Conservation (phyloP, 805 yeast genomes). For the Cyberlindnera maritima region DNA sequence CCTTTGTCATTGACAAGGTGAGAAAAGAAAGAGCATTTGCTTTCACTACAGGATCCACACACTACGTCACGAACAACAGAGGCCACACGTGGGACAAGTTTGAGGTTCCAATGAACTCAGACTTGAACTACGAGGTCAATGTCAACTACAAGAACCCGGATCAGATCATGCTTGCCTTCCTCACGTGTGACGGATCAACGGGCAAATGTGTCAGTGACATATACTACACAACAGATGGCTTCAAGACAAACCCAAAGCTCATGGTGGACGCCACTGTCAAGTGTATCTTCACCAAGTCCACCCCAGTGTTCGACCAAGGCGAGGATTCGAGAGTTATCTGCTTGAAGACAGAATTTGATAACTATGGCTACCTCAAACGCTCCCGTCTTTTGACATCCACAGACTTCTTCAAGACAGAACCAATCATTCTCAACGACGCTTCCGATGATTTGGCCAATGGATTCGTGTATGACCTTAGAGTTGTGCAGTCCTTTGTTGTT, state of each 20-base stretch:
- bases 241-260: constrained; percentile 32
- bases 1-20: constrained; percentile 32
- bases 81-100: constrained; percentile 43
- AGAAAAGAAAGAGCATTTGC: constrained; percentile 40
- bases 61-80: constrained; percentile 38
- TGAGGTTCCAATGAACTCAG: constrained; percentile 26
- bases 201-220: constrained; percentile 33
- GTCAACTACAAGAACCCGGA: constrained; percentile 41
- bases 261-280: constrained; percentile 28
- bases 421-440: constrained; percentile 30
- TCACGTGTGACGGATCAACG: constrained; percentile 15
- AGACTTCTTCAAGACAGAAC: constrained; percentile 41
- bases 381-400: constrained; percentile 33
- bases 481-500: constrained; percentile 34
- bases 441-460: constrained; percentile 29
- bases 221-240: constrained; percentile 46
- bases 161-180: constrained; percentile 35
- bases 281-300: constrained; percentile 32
- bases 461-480: constrained; percentile 30
- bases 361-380: constrained; percentile 33
- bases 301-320: constrained; percentile 23
- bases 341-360: constrained; percentile 40
- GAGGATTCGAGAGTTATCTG: constrained; percentile 37
- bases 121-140: constrained; percentile 25
- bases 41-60: constrained; percentile 31